Base-by-base conservation (phyloP, 129 eudicot genomes). In the Centrapalus pauciflorus region DNA sequence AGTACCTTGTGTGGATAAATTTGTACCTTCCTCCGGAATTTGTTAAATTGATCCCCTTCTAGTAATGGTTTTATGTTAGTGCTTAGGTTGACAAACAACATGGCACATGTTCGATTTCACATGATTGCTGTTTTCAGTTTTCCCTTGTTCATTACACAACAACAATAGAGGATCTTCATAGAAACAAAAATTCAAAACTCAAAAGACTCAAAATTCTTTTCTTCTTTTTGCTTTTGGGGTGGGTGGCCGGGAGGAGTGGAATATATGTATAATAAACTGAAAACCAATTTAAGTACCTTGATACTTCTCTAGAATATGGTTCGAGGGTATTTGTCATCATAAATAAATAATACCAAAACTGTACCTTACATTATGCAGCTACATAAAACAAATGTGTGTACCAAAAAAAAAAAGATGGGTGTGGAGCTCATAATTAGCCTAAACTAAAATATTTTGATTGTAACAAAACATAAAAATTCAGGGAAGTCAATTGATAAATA, bases 361-460 rank as follows among this genome's bases (percentile, higher is more conserved):
- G 61, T 72, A 38, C 71, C 55, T 64, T 55, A 73, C 59, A 52
- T 51, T 64, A 54, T 52, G 72, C 33, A 64, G 6, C 59, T 54
- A 41, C 49, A 41, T 19, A 29, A 60, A 29, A 5, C 29, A 12
- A 43, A 14, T 20, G 12, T n/a, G 49, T 41, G 4, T 41, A 41
- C 16, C 49, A n/a, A 41, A 48, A 14, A 48, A 40, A 48, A 17
- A 48, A 48, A 7, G 23, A 48, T 48, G 54, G 12, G 16, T 48
- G 16, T 4, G 7, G 3, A 24, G 19, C 62, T 63, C 64, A 63
- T 56, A 51, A 16, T 41, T 54, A 43, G 66, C 59, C 73, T 65
- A 65, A 41, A 65, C 49, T 23, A 41, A 55, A 23, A 20, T 40
- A 7, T 7, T 11, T 29, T 34, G 12, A 40, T 43, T 35, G 1